Evolutionary conservation across 2,329 filamentous ascomycete species (phyloP), one percentile per base, ranked within the genome.

Genomic region (Drechslera avenae): DNA sequence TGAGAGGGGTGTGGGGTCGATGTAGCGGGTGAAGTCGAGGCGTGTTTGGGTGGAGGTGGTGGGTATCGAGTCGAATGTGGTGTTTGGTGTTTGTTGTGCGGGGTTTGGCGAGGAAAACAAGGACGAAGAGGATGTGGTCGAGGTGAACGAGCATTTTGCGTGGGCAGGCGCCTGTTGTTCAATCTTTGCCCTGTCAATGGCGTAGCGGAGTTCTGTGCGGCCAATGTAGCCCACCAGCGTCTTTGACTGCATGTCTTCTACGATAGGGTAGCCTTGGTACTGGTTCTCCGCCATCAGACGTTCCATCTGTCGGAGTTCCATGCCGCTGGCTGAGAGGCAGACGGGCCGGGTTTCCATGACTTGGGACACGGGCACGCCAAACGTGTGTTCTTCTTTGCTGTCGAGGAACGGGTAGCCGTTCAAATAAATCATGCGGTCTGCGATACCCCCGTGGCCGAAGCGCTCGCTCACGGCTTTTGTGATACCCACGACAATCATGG

Each of bases 401-500:
- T 99, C 94, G 2, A 99, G 81, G 75, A 95, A 99, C 0, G 94
- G 94, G 67, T 97, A 96, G 1, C 94, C 94, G 63, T 91, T 97
- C 76, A 97, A 96, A 88, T 91, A 96, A 64, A 99, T 99, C 90
- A 97, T 96, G 55, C 91, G 88, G 73, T 99, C 94, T 17, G 94
- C 94, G 51, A 99, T 97, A 39, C 94, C 94, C 23, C 93, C 94
- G 69, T 93, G 95, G n/a, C 91, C 91, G 67, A 96, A 94, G 10
- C 91, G 81, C 60, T 96, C 91, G 55, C 89, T 87, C 39, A 99
- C 90, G 12, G 90, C 90, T 78, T 99, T 99, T 32, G 93, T 97
- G 26, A 97, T 89, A 40, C 94, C 94, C 2, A 97, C 94, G 0
- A 97, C 94, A 63, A 99, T 97, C 94, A 99, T 99, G 12, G 93